Evolutionary conservation across 2,329 filamentous ascomycete species (phyloP).

Genomic region (Corinectria fuckeliana): DNA sequence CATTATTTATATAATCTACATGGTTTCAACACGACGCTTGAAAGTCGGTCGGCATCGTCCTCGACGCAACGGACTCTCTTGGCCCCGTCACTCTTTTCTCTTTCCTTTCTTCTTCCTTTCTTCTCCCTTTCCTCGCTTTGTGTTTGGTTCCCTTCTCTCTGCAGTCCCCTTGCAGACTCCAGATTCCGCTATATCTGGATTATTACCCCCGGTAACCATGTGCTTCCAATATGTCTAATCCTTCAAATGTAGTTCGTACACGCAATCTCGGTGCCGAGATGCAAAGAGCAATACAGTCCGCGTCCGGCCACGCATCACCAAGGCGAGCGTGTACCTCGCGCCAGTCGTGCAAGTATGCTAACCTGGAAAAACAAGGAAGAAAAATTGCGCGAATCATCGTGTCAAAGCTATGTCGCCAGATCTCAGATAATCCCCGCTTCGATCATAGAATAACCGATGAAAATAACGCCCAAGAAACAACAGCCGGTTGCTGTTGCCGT

Average conservation of each 20-base stretch:
- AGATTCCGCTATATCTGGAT: constrained; percentile 31
- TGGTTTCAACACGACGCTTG: constrained; percentile 22
- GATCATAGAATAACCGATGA: constrained; percentile 28
- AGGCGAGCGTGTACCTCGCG: neutral
- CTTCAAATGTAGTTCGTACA: constrained; percentile 41
- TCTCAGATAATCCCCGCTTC: constrained; percentile 19
- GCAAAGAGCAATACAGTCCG: constrained; percentile 29
- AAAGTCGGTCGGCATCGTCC: constrained; percentile 20
- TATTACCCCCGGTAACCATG: constrained; percentile 39
- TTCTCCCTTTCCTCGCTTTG: constrained; percentile 24
- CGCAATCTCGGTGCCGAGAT: constrained; percentile 37
- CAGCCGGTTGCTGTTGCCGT: constrained; percentile 28
- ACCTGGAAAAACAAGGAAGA: constrained; percentile 13
- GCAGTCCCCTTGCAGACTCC: constrained; percentile 28
- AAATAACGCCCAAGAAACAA: constrained; percentile 33
- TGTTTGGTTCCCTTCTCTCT: constrained; percentile 22
- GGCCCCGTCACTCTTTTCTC: neutral
- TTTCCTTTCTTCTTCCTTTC: neutral
- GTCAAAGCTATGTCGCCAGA: constrained; percentile 18
- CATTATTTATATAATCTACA: constrained; percentile 39
- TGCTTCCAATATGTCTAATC: constrained; percentile 39
- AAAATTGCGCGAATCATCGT: constrained; percentile 16
- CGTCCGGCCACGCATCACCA: constrained; percentile 12
- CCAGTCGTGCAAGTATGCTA: constrained; percentile 12
- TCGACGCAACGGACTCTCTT: constrained; percentile 20